These are phyloP conservation scores for Dacryopinax primogenitus DNA, from an alignment of 768 basidiomycete species.

Conservation along the genomic window DNA sequence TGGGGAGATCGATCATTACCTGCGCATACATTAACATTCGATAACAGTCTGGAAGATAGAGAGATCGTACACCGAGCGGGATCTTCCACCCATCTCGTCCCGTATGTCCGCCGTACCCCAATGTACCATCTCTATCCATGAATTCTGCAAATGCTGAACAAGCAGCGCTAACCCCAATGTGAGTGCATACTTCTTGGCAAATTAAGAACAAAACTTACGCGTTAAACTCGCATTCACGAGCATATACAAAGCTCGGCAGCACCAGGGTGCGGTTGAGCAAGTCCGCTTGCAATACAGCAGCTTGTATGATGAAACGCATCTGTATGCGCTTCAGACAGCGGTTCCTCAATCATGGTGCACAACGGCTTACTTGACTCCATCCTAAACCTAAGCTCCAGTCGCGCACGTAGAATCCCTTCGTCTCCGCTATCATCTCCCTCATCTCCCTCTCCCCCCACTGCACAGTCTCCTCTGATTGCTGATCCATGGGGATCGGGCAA, in stretches of 20 bases:
- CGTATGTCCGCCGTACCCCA: slow-evolving; percentile 6
- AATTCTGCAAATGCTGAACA: slow-evolving; percentile 15
- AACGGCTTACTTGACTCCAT: slow-evolving; percentile 14
- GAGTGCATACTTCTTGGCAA: background rate
- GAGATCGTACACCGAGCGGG: background rate
- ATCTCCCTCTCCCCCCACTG: background rate
- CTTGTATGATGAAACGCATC: slow-evolving; percentile 17
- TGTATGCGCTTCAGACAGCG: background rate
- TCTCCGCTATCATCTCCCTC: slow-evolving; percentile 5
- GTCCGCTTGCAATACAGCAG: slow-evolving; percentile 11
- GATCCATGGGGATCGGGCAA: background rate
- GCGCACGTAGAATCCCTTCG: slow-evolving; percentile 14
- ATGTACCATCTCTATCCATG: slow-evolving; percentile 15
- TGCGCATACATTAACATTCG: slow-evolving; percentile 7
- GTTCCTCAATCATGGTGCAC: background rate
- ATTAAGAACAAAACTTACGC: background rate
- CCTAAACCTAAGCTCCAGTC: slow-evolving; percentile 13
- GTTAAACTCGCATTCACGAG: slow-evolving; percentile 13
- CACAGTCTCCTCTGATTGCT: background rate
- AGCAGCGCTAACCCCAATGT: slow-evolving; percentile 10
- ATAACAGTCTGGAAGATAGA: background rate
- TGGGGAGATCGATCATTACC: slow-evolving; percentile 16
- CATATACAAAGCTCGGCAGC: slow-evolving; percentile 15
- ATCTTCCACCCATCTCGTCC: slow-evolving; percentile 1
- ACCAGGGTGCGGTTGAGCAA: slow-evolving; percentile 16